Percentiles rank a stretch among this genome's conserved stretches.
These are phyloP conservation scores for Aspergillus spinulosporus DNA, from an alignment of 2,329 filamentous ascomycete genomes.

Conservation along the genomic window DNA sequence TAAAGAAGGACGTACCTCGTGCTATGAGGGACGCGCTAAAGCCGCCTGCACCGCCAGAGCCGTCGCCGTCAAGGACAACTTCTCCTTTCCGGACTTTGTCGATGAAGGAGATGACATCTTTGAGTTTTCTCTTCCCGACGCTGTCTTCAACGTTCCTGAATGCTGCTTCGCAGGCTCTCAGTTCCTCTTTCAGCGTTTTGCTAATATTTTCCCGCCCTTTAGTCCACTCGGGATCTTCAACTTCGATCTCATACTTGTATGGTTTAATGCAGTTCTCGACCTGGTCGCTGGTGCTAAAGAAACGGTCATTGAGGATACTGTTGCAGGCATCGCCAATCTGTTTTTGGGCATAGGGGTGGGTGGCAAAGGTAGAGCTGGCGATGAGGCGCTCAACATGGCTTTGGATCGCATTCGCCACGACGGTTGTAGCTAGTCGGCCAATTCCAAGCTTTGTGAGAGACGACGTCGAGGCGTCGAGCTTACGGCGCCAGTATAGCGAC, in stretches of 20 bases:
- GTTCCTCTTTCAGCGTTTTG: slow-evolving; percentile 79
- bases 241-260: slow-evolving; percentile 96
- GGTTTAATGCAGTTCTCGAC: slow-evolving; percentile 99
- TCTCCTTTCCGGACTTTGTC: slow-evolving; percentile 88
- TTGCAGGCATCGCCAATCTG: slow-evolving; percentile 91
- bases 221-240: slow-evolving; percentile 86
- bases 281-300: slow-evolving; percentile 96
- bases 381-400: slow-evolving; percentile 78
- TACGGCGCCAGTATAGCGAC: slow-evolving; percentile 87
- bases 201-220: slow-evolving; percentile 81
- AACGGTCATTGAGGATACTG: slow-evolving; percentile 86
- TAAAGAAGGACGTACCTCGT: slow-evolving; percentile 62
- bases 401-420: slow-evolving; percentile 86
- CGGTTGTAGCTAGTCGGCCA: slow-evolving; percentile 85
- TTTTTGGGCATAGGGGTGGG: slow-evolving; percentile 87
- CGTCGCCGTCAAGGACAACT: slow-evolving; percentile 78
- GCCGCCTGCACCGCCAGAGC: slow-evolving; percentile 81
- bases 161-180: slow-evolving; percentile 79
- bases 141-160: slow-evolving; percentile 71
- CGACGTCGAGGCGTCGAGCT: slow-evolving; percentile 88
- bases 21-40: slow-evolving; percentile 85
- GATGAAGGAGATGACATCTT: slow-evolving; percentile 86
- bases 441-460: slow-evolving; percentile 92
- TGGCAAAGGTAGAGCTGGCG: slow-evolving; percentile 76
- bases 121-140: slow-evolving; percentile 80